phyloP scores from a whole-genome alignment of 2,329 filamentous ascomycete genomes.

The Eurotiales sp. region DNA sequence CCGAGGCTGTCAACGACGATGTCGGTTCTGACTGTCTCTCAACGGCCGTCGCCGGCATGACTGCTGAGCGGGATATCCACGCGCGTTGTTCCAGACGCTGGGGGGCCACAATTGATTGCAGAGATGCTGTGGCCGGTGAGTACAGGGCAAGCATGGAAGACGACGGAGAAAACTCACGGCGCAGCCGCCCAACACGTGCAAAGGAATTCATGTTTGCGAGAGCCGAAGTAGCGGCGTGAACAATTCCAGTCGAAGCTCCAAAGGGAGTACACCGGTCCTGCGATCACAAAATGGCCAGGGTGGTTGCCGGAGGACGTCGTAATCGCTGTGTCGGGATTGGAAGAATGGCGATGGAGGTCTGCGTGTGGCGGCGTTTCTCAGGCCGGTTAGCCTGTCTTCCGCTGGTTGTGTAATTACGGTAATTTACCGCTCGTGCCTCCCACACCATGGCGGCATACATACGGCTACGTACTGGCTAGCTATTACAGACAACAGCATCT shows the following conservation, averaged over 20 bases:
- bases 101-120: conserved; percentile 26
- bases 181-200: conserved; percentile 13
- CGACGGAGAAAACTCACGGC: conserved; percentile 13
- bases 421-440: background rate
- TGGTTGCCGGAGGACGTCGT: too few relatives aligned
- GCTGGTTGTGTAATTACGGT: background rate
- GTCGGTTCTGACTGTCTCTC: conserved; percentile 32
- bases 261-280: background rate
- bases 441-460: background rate
- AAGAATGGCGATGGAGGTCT: conserved; percentile 9
- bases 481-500: background rate
- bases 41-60: conserved; percentile 41
- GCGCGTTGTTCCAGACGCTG: conserved; percentile 35
- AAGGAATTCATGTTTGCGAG: conserved; percentile 10
- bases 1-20: conserved; percentile 37
- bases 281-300: background rate
- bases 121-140: conserved; percentile 26
- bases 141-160: conserved; percentile 11
- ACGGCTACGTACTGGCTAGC: background rate
- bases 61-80: conserved; percentile 41
- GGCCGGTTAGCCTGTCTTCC: background rate
- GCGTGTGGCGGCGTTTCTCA: conserved; percentile 7
- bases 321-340: conserved; percentile 6
- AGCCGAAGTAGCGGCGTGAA: background rate
- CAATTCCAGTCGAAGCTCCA: background rate